A percentile compares a stretch with the other conserved stretches of the same genome.
phyloP scores from a whole-genome alignment of 2,329 filamentous ascomycete species.

The Lecanosticta acicola region DNA sequence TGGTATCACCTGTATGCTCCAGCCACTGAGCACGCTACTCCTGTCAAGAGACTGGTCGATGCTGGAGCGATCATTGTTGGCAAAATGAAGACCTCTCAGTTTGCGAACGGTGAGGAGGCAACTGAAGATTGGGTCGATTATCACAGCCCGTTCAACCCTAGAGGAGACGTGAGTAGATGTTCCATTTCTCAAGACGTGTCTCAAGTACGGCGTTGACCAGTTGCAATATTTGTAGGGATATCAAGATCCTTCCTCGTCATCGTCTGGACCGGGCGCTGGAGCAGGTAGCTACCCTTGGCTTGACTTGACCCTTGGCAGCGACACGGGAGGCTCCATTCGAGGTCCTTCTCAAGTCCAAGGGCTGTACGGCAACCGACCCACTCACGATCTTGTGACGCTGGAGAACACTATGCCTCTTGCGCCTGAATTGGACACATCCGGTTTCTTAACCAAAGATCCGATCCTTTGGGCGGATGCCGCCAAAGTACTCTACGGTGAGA shows the following conservation, averaged over 20 bases:
- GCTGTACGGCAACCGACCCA: constrained; percentile 47
- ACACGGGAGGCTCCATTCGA: constrained; percentile 48
- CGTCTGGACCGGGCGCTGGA: constrained; percentile 43
- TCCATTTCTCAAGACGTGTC: constrained; percentile 16
- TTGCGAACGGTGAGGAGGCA: constrained; percentile 40
- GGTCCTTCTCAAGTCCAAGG: constrained; percentile 46
- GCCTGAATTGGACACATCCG: constrained; percentile 45
- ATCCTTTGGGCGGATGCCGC: constrained; percentile 40
- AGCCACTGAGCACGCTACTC: constrained; percentile 43
- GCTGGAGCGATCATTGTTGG: constrained; percentile 51
- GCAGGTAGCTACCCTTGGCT: constrained; percentile 45
- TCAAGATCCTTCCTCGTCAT: constrained; percentile 42
- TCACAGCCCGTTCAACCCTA: constrained; percentile 38
- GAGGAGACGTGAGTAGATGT: constrained; percentile 36
- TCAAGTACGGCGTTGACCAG: no score
- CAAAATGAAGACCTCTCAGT: constrained; percentile 41
- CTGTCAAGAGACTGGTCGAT: constrained; percentile 53
- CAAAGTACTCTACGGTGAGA: constrained; percentile 41
- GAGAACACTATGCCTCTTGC: constrained; percentile 47
- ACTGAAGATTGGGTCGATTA: constrained; percentile 48
- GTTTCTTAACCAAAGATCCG: constrained; percentile 44
- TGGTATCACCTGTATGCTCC: constrained; percentile 51
- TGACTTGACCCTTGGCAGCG: constrained; percentile 46
- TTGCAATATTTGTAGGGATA: no score
- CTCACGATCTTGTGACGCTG: constrained; percentile 43